Conservation (phyloP, 2,329 filamentous ascomycete genomes). For the Elsinoe batatas region DNA sequence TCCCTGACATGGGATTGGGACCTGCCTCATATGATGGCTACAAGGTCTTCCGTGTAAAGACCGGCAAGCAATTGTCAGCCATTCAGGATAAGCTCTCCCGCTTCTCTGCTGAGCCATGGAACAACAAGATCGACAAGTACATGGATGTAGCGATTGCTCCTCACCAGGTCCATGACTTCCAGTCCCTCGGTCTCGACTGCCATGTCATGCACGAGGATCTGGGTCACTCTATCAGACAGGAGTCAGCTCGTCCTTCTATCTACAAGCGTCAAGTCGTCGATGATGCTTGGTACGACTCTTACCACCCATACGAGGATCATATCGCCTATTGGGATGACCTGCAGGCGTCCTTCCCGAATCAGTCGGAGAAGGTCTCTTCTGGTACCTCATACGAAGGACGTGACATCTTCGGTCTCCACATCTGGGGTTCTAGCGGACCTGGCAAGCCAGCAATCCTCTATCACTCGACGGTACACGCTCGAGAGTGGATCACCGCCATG, state of each 20-base stretch:
- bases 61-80: constrained; percentile 3
- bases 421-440: constrained; percentile 39
- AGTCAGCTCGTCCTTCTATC: constrained; percentile 20
- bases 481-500: constrained; percentile 48
- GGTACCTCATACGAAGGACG: constrained; percentile 32
- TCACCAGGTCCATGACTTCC: constrained; percentile 20
- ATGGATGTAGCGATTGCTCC: constrained; percentile 18
- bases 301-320: constrained; percentile 47
- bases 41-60: constrained; percentile 9
- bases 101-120: constrained; percentile 18
- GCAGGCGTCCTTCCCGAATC: constrained; percentile 36
- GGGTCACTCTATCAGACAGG: constrained; percentile 33
- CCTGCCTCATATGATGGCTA: constrained; percentile 1
- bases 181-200: constrained; percentile 28
- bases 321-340: constrained; percentile 40
- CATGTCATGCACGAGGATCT: constrained; percentile 35
- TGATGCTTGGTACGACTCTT: constrained; percentile 43
- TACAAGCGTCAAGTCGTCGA: constrained; percentile 18
- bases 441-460: constrained; percentile 46
- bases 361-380: constrained; percentile 38
- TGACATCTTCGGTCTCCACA: constrained; percentile 39
- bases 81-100: constrained; percentile 12
- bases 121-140: constrained; percentile 15
- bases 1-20: constrained; percentile 8
- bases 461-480: constrained; percentile 50